Conservation (phyloP, 1,139 yeast genomes). For the Taphrina betulina region DNA sequence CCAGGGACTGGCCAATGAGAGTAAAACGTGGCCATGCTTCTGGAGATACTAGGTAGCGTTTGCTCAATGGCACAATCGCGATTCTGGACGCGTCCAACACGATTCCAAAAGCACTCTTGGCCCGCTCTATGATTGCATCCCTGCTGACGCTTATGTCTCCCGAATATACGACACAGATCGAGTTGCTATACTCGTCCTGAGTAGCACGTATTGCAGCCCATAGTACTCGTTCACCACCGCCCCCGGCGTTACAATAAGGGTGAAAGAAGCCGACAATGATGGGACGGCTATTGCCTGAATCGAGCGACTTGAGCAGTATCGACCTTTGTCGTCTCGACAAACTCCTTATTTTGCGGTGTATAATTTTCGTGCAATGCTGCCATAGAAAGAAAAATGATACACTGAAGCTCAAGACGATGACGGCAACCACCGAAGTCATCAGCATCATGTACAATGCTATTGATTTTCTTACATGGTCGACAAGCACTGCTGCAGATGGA, state of each 20-base stretch:
- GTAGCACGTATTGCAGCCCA: conserved; percentile 91
- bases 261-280: conserved; percentile 73
- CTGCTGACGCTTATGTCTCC: conserved; percentile 59
- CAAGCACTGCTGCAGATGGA: no score
- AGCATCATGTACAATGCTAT: no score
- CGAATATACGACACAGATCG: conserved; percentile 74
- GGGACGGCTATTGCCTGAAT: background rate
- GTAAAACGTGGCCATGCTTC: conserved; percentile 77
- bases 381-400: background rate
- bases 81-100: conserved; percentile 55
- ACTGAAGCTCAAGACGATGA: background rate
- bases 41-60: conserved; percentile 65
- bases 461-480: no score
- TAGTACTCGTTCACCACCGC: conserved; percentile 95
- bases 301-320: conserved; percentile 1
- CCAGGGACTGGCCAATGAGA: conserved; percentile 81
- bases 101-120: conserved; percentile 57
- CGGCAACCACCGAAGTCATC: no score
- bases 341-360: background rate
- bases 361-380: no score
- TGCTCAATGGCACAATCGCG: conserved; percentile 67
- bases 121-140: conserved; percentile 57
- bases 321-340: background rate
- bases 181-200: conserved; percentile 51
- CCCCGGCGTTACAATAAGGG: conserved; percentile 91